Conservation (phyloP, 2,329 filamentous ascomycete genomes). For the Ilyonectria sp. region DNA sequence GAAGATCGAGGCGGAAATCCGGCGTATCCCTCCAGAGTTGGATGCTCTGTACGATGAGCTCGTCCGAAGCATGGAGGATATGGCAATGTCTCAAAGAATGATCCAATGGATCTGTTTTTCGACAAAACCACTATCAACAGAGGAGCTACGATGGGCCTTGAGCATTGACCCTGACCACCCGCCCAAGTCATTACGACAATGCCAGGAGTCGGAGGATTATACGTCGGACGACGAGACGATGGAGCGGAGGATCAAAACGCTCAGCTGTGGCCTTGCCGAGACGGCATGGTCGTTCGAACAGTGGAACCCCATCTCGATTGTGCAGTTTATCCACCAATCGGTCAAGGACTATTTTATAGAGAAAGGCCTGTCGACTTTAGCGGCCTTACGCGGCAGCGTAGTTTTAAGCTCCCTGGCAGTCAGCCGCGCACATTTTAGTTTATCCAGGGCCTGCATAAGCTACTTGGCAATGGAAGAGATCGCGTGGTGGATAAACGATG, state of each 20-base stretch:
- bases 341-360: constrained; percentile 16
- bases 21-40: constrained; percentile 41
- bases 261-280: constrained; percentile 51
- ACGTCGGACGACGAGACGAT: constrained; percentile 31
- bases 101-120: constrained; percentile 55
- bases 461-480: too few species aligned
- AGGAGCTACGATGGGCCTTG: constrained; percentile 53
- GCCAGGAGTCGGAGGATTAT: constrained; percentile 35
- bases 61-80: constrained; percentile 34
- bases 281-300: not conserved
- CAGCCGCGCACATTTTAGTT: too few species aligned
- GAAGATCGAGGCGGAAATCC: constrained; percentile 17
- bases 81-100: constrained; percentile 41
- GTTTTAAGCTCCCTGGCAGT: not conserved
- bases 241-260: constrained; percentile 35
- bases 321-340: constrained; percentile 40
- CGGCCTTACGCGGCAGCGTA: too few species aligned
- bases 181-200: constrained; percentile 40
- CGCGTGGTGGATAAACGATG: too few species aligned
- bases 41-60: constrained; percentile 46
- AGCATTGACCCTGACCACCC: constrained; percentile 42
- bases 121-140: constrained; percentile 39
- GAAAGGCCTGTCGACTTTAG: not conserved
- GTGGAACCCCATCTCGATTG: constrained; percentile 7
- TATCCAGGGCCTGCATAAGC: too few species aligned